phyloP scores from a whole-genome alignment of 129 eudicot species.

The Solidago caesia region DNA sequence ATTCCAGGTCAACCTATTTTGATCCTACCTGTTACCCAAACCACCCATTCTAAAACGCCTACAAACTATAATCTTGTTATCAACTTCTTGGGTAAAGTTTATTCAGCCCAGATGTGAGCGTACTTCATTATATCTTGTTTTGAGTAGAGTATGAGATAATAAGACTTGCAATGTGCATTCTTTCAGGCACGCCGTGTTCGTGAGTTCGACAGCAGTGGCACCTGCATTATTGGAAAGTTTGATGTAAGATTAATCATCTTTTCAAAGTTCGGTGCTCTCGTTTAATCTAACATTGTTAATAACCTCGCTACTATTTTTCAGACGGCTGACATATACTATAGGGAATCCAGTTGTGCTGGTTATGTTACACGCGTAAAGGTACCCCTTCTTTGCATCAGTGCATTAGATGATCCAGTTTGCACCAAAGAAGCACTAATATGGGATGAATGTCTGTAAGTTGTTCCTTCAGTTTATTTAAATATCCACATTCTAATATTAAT shows the following conservation, averaged over 20 bases:
- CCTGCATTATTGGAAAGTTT: conserved; percentile 63
- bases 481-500: neutral
- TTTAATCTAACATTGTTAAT: conserved; percentile 1
- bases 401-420: conserved; percentile 96
- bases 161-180: conserved; percentile 16
- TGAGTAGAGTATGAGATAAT: neutral
- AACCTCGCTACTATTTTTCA: conserved; percentile 25
- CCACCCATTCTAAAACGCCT: neutral
- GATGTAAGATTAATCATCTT: conserved; percentile 47
- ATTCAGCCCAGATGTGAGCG: neutral
- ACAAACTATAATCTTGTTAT: neutral
- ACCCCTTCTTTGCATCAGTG: conserved; percentile 88
- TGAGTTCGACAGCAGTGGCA: conserved; percentile 81
- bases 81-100: neutral
- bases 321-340: conserved; percentile 94
- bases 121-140: neutral
- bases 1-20: neutral
- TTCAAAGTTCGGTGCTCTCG: neutral
- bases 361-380: conserved; percentile 69
- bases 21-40: neutral
- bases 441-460: conserved; percentile 86
- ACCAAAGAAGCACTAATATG: conserved; percentile 91
- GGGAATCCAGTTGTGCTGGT: conserved; percentile 65
- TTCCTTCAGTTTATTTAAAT: neutral
- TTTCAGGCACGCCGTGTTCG: conserved; percentile 78